These are phyloP conservation scores for Suhomyces pyralidae DNA, from an alignment of 805 yeast genomes.

Conservation along the genomic window DNA sequence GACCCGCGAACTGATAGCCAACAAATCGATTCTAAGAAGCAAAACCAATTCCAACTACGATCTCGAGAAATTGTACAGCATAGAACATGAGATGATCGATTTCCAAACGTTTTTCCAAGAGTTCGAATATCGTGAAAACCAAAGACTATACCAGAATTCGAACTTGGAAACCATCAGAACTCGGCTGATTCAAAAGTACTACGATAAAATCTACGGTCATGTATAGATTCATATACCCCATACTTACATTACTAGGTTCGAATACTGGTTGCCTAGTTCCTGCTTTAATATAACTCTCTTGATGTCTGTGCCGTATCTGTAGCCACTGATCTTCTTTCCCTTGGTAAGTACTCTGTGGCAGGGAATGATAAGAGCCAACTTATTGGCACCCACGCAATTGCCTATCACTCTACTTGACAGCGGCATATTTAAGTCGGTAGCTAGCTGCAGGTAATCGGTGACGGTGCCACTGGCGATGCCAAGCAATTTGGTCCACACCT, in stretches of 20 bases:
- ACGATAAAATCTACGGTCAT: neutral
- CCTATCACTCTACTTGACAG: conserved; percentile 39
- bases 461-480: conserved; percentile 27
- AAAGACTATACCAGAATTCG: conserved; percentile 3
- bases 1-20: neutral
- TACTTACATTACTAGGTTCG: neutral
- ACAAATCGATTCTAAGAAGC: conserved; percentile 24
- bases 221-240: neutral
- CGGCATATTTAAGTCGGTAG: conserved; percentile 25
- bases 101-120: conserved; percentile 5
- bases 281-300: conserved; percentile 24
- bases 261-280: conserved; percentile 8
- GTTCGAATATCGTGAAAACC: conserved; percentile 7
- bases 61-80: conserved; percentile 11
- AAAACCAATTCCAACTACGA: conserved; percentile 22
- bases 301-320: conserved; percentile 34
- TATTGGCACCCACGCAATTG: conserved; percentile 39
- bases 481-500: conserved; percentile 33
- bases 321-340: conserved; percentile 33
- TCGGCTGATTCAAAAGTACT: conserved; percentile 8
- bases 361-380: conserved; percentile 38
- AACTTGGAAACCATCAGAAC: conserved; percentile 2
- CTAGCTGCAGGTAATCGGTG: conserved; percentile 31
- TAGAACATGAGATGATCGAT: conserved; percentile 7
- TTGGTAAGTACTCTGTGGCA: conserved; percentile 41